Base-by-base conservation (phyloP, 306 rosid genomes). In the Lathyrus aphaca region DNA sequence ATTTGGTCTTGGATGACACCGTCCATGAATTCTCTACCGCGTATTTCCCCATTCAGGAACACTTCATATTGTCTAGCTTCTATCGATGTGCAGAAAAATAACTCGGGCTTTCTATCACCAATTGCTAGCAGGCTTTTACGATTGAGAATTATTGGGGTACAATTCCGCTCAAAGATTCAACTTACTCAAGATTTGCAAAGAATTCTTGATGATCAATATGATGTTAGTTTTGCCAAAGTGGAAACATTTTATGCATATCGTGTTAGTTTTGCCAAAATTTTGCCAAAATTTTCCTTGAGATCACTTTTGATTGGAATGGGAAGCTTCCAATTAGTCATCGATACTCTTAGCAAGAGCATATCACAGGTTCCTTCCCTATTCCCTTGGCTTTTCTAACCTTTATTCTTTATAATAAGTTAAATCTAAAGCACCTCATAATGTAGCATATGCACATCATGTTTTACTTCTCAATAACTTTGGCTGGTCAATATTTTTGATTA, bases 1-100 rank as follows among this genome's bases (percentile, higher is more conserved):
- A 10, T 82, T 23, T 32, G 48, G 62, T 81, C 84, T 49, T 75
- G 77, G 77, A 75, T 58, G 48, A 72, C 72, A 12, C 82, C 81
- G 12, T 56, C 15, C 6, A 32, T 54, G 18, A 39, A 8, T 30
- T 4, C 59, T 3, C 29, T 50, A 0, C 8, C 78, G 1, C 0
- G 0, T 61, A n/a, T 38, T 51, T 60, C 4, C 7, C 4, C 65
- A 15, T 25, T 16, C 17, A 8, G 0, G 5, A 8, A 27, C 40
- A 30, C 10, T 16, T 10, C 72, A 54, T 64, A 57, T 38, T 8
- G 64, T 25, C 18, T 44, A 7, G 51, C 12, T 32, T 55, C 60
- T 39, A 2, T 13, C 5, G 32, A 23, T 32, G 56, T 12, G 3
- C 13, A 10, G 0, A 38, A 7, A 37, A 6, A 18, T 13, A 16